Evolutionary conservation across 164 flowering plant genomes (phyloP).

Genomic region (Dillenia turbinata): DNA sequence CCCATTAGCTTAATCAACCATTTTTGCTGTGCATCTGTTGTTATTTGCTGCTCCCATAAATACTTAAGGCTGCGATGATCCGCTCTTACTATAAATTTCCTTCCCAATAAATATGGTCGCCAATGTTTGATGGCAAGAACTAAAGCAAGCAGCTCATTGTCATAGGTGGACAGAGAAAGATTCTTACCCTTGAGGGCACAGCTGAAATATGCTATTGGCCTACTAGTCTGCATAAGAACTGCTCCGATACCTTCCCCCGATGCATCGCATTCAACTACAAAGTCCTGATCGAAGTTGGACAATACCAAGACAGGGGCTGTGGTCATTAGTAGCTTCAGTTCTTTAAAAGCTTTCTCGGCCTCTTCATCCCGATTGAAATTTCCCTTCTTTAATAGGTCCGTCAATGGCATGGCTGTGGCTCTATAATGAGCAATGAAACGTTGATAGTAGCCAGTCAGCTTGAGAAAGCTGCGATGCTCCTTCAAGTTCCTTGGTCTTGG

Average conservation of each 20-base stretch:
- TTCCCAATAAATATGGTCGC: conserved; percentile 4
- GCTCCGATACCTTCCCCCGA: conserved; percentile 4
- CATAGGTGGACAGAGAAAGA: background rate
- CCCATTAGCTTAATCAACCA: conserved; percentile 5
- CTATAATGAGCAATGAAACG: background rate
- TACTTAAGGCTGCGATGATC: conserved; percentile 14
- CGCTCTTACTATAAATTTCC: background rate
- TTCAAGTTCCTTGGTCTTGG: background rate
- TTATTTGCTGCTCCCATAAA: background rate
- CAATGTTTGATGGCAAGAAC: conserved; percentile 9
- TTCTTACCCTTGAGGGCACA: background rate
- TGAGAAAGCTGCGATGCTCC: conserved; percentile 1
- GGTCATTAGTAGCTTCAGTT: background rate
- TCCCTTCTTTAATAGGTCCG: background rate
- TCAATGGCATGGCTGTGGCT: background rate
- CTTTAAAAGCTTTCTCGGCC: conserved; percentile 5
- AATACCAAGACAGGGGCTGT: background rate
- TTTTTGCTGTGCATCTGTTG: conserved; percentile 2
- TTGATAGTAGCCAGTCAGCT: conserved; percentile 8
- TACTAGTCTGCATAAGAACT: conserved; percentile 5
- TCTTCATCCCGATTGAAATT: background rate
- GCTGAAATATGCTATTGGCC: conserved; percentile 13
- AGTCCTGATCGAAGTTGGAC: background rate
- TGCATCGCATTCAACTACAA: conserved; percentile 11
- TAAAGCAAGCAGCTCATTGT: conserved; percentile 9